A percentile compares a stretch with the other conserved stretches of the same genome.
phyloP scores from a whole-genome alignment of 176 grass and related monocot species.

The Hordeum vulgare region MorexV3_pseudomolecules_assembly NC_058518.1:29890749-29891248 shows the following conservation, averaged over 20 bases:
- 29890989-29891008: neutral
- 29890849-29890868: neutral
- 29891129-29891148: too few species aligned
- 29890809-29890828: neutral
- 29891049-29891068: neutral
- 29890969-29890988: neutral
- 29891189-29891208: too few species aligned
- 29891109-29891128: too few species aligned
- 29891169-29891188: too few species aligned
- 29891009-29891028: too few species aligned
- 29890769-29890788: neutral
- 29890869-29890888: neutral
- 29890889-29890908: neutral
- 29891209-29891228: too few species aligned
- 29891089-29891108: too few species aligned
- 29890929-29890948: neutral
- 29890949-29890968: neutral
- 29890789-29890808: neutral
- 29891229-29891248: too few species aligned
- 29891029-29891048: too few species aligned
- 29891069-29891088: too few species aligned
- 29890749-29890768: neutral
- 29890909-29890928: neutral
- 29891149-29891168: too few species aligned
- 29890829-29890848: neutral